Percentiles rank a stretch among this genome's conserved stretches.
Evolutionary conservation across 2,329 filamentous ascomycete genomes (phyloP).

Genomic region (Talaromyces sp.): DNA sequence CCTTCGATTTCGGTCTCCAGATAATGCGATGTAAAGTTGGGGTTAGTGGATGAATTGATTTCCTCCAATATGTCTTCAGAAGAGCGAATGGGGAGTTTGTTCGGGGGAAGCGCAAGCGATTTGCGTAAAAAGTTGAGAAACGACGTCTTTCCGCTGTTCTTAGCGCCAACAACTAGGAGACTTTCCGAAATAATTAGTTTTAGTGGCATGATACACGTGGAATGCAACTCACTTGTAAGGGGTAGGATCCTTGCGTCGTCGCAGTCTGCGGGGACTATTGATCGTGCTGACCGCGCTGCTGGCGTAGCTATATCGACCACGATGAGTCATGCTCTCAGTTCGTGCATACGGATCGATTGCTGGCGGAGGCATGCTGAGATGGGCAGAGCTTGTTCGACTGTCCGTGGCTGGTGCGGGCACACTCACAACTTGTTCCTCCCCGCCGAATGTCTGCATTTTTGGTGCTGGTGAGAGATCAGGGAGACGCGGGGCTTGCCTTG

Average conservation of each 20-base stretch:
- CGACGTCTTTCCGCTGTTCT: slow-evolving; percentile 87
- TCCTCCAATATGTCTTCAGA: slow-evolving; percentile 58
- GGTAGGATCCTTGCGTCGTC: slow-evolving; percentile 93
- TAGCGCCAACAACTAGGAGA: slow-evolving; percentile 83
- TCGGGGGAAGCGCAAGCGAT: slow-evolving; percentile 75
- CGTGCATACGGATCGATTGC: slow-evolving; percentile 69
- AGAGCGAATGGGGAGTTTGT: slow-evolving; percentile 61
- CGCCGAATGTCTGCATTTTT: slow-evolving; percentile 57
- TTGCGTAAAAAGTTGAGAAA: slow-evolving; percentile 94
- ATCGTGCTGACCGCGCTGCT: slow-evolving; percentile 86
- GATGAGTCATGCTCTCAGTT: slow-evolving; percentile 93
- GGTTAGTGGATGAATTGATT: slow-evolving; percentile 53
- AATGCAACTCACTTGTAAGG: slow-evolving; percentile 81
- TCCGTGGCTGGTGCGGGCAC: slow-evolving; percentile 5
- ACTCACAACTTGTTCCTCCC: slow-evolving; percentile 59
- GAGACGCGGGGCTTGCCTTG: slow-evolving; percentile 58
- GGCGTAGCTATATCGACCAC: slow-evolving; percentile 93
- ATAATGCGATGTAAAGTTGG: slow-evolving; percentile 80
- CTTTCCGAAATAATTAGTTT: slow-evolving; percentile 45
- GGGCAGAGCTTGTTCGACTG: slow-evolving; percentile 58
- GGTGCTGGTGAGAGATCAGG: slow-evolving; percentile 47
- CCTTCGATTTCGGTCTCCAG: slow-evolving; percentile 91
- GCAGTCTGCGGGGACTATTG: slow-evolving; percentile 86
- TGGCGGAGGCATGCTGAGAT: slow-evolving; percentile 34
- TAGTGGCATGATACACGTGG: background rate